phyloP scores from a whole-genome alignment of 305 asterid genomes.

The Fraxinus velutina region DNA sequence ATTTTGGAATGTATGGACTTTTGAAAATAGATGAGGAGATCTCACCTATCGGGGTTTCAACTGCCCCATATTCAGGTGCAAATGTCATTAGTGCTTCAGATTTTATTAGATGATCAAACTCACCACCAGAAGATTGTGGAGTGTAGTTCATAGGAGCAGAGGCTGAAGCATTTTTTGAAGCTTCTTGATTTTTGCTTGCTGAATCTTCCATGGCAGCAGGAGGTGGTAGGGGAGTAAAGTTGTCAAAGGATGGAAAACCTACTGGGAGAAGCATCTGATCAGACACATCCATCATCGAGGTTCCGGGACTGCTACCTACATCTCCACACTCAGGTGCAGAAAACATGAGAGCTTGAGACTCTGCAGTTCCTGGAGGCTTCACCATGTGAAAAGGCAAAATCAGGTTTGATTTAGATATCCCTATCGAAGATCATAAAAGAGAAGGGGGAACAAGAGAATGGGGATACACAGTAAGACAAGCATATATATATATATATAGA shows the following conservation, averaged over 20 bases:
- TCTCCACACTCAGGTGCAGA: slow-evolving; percentile 77
- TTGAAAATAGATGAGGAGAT: slow-evolving; percentile 59
- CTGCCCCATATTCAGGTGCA: slow-evolving; percentile 96
- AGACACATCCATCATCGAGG: slow-evolving; percentile 77
- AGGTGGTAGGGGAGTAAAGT: slow-evolving; percentile 58
- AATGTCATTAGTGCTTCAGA: slow-evolving; percentile 97
- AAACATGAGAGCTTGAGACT: slow-evolving; percentile 58
- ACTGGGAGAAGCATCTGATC: slow-evolving; percentile 79
- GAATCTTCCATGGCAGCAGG: slow-evolving; percentile 62
- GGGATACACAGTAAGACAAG: slow-evolving; percentile 15
- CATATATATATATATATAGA: background rate
- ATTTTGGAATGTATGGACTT: slow-evolving; percentile 86
- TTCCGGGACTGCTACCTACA: slow-evolving; percentile 68
- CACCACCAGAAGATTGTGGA: slow-evolving; percentile 51
- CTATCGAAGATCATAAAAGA: background rate
- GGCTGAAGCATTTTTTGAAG: slow-evolving; percentile 36
- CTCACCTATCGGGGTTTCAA: slow-evolving; percentile 71
- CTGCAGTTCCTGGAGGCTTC: slow-evolving; percentile 98
- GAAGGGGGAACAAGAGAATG: slow-evolving; percentile 8
- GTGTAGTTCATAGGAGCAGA: slow-evolving; percentile 47
- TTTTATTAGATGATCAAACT: slow-evolving; percentile 86
- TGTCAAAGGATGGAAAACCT: slow-evolving; percentile 66
- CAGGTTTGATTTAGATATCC: slow-evolving; percentile 14
- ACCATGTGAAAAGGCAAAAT: slow-evolving; percentile 35
- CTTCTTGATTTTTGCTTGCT: slow-evolving; percentile 60